phyloP scores from a whole-genome alignment of 2,329 filamentous ascomycete genomes.

The Clonostachys rhizophaga region DNA sequence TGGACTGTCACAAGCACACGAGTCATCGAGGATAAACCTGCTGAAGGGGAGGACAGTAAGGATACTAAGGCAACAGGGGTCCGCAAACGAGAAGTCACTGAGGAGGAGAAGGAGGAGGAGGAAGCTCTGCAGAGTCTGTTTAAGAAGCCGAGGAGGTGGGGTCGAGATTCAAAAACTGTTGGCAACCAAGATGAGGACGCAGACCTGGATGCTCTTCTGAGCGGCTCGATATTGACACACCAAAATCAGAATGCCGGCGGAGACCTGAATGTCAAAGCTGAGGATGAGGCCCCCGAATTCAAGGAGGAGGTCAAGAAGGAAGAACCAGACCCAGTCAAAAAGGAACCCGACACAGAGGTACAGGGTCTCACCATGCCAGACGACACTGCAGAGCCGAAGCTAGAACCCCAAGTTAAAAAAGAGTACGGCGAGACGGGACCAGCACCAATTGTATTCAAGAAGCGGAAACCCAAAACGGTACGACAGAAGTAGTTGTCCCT shows the following conservation, averaged over 20 bases:
- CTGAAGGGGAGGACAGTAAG: constrained; percentile 31
- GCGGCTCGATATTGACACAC: constrained; percentile 19
- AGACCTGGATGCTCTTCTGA: constrained; percentile 60
- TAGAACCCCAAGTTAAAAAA: constrained; percentile 11
- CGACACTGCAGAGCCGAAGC: constrained; percentile 13
- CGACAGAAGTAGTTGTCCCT: not conserved
- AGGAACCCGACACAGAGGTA: constrained; percentile 21
- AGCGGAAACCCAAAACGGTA: constrained; percentile 61
- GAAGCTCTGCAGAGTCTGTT: constrained; percentile 53
- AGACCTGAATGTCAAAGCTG: not conserved
- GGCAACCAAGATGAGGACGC: constrained; percentile 35
- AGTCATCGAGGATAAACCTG: constrained; percentile 39
- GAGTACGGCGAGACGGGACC: constrained; percentile 5
- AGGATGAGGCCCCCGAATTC: constrained; percentile 14
- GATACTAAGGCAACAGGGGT: constrained; percentile 51
- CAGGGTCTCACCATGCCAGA: constrained; percentile 22
- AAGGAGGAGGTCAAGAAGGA: constrained; percentile 22
- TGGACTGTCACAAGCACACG: constrained; percentile 73
- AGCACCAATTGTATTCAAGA: constrained; percentile 68
- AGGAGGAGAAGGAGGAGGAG: constrained; percentile 57
- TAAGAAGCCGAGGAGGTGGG: constrained; percentile 54
- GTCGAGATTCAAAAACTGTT: constrained; percentile 45
- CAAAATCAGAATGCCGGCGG: constrained; percentile 10
- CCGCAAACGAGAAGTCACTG: constrained; percentile 57
- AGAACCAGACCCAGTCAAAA: constrained; percentile 5